phyloP scores from a whole-genome alignment of 78 protist species.

The Speleostelium caveatum region DNA sequence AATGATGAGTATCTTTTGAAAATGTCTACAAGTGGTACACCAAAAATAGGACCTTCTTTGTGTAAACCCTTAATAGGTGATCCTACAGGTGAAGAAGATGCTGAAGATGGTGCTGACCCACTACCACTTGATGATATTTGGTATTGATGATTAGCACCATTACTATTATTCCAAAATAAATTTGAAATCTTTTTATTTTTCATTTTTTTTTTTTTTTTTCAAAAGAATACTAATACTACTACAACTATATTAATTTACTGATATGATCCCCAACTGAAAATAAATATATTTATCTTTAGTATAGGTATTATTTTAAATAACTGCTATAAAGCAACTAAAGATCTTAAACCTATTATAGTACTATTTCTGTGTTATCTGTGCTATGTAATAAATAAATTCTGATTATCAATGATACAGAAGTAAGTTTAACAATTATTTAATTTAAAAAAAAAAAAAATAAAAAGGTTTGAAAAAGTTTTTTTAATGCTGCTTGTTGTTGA shows the following conservation, averaged over 20 bases:
- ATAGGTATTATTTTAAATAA: too few relatives aligned
- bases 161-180: neutral
- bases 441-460: too few relatives aligned
- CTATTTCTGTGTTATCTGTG: neutral
- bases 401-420: neutral
- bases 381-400: too few relatives aligned
- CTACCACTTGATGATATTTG: neutral
- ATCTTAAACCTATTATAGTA: too few relatives aligned
- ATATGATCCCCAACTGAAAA: neutral
- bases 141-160: neutral
- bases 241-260: too few relatives aligned
- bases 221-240: too few relatives aligned
- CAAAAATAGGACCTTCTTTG: constrained; percentile 25
- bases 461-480: too few relatives aligned
- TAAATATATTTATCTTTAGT: neutral
- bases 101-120: neutral
- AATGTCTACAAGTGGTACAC: constrained; percentile 36
- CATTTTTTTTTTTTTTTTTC: neutral
- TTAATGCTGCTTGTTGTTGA: too few relatives aligned
- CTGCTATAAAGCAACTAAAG: neutral
- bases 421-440: too few relatives aligned
- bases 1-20: constrained; percentile 32
- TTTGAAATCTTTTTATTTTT: neutral
- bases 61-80: constrained; percentile 4
- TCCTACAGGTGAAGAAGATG: constrained; percentile 1